Base-by-base conservation (phyloP, 768 basidiomycete species). In the Lactarius quietus region DNA sequence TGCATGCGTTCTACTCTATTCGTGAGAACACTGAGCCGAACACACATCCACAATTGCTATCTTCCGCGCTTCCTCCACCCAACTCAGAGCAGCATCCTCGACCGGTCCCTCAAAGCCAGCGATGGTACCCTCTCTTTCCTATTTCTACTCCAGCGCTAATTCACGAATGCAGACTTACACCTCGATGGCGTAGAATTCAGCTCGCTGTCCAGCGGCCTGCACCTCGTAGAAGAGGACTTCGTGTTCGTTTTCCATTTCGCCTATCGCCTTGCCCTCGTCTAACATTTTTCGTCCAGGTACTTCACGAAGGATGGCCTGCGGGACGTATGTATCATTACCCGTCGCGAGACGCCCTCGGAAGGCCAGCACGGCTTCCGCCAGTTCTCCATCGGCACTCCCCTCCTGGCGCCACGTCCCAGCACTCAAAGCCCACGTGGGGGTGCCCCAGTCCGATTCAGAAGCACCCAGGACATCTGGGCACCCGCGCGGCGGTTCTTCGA, bases 41-140 rank as follows among this genome's bases (percentile, higher is more conserved):
- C 12, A 10, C 41, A 15, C 26, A 18, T 38, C 3, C 38, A 54
- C 69, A 92, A 91, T 90, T 71, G 89, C 90, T 14, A 88, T 92
- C 73, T 93, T 92, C 67, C 90, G 93, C 75, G 82, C 87, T 18
- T 90, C 90, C 93, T 93, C 71, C 92, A 93, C 76, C 88, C 90
- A 1, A 93, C 90, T 28, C 82, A 84, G 68, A 91, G 92, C 17
- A 92, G 92, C 73, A 73, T 86, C 15, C 78, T 93, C 17, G 91
- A 93, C 74, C 93, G 92, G 92, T 85, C 81, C 54, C 72, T 88
- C 35, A 90, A 86, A 71, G 84, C 86, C 9, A 85, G 79, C 72
- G 83, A 90, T 65, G 89, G 90, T 69, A 53, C 43, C 87, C 51
- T 52, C 80, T 70, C 43, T 36, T 8, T 35, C 17, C 26, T 10